Evolutionary conservation across 2,329 filamentous ascomycete genomes (phyloP).

Genomic region (Cucurbitaria berberidis): DNA sequence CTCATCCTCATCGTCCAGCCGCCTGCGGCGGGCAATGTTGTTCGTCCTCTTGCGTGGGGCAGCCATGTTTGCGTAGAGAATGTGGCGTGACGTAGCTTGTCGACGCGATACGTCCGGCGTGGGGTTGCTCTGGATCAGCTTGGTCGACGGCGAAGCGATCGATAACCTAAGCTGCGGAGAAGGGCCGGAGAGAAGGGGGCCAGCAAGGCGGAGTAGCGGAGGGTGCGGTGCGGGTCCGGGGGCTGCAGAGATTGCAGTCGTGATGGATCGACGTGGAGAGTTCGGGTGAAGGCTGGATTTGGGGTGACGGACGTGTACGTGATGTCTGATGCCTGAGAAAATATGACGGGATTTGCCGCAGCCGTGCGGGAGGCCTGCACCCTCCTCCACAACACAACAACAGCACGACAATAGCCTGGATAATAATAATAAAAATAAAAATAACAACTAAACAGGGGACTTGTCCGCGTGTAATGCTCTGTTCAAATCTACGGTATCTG

Average conservation of each 20-base stretch:
- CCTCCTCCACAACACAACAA: constrained; percentile 21
- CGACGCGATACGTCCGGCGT: constrained; percentile 24
- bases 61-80: constrained; percentile 40
- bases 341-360: constrained; percentile 39
- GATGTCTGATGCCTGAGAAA: constrained; percentile 47
- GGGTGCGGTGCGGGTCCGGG: constrained; percentile 20
- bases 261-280: constrained; percentile 33
- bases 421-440: no score
- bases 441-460: no score
- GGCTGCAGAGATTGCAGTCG: constrained; percentile 32
- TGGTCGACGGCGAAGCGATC: constrained; percentile 26
- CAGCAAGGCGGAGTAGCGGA: constrained; percentile 19
- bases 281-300: constrained; percentile 25
- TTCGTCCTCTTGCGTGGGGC: constrained; percentile 44
- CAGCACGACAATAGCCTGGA: constrained; percentile 1
- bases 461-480: no score
- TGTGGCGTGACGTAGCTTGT: constrained; percentile 14
- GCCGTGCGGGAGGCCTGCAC: constrained; percentile 24
- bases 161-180: constrained; percentile 32
- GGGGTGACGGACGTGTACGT: constrained; percentile 23
- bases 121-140: constrained; percentile 29
- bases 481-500: no score
- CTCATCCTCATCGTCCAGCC: constrained; percentile 50
- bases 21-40: constrained; percentile 46
- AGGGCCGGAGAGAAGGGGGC: constrained; percentile 20